Evolutionary conservation across 1,139 yeast genomes (phyloP), one percentile per base, ranked within the genome.

Genomic region (Yamadazyma blattariae): DNA sequence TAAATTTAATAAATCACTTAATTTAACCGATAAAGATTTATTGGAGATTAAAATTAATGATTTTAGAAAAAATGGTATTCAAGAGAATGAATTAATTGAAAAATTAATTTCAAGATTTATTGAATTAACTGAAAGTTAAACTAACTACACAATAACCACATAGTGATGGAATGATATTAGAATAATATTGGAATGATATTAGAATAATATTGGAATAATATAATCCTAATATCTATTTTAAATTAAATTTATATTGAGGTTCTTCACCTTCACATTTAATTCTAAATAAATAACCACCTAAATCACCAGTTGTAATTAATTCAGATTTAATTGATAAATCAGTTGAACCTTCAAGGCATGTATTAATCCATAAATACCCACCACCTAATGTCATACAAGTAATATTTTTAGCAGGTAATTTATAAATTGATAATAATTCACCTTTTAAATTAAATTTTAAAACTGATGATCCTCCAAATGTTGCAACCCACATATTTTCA

Each of bases 331-430:
- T 56, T 5, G 53, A 49, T 21, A 60, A 60, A 32, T 71, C 73
- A 26, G 56, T 64, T 41, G 71, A 61, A 33, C 72, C 57, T 41
- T 64, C 51, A 45, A 77, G 77, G 1, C 84, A 95, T 16, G 83
- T 72, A 10, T 95, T 83, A 31, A 88, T 76, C 48, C 72, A 82
- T 39, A 89, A 48, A 37, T 79, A 82, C 48, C 79, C 74, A 39
- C 64, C 57, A 3, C 95, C 95, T 45, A 85, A 68, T 1, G 82
- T 73, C 29, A 83, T 81, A 53, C 95, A 85, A 4, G 92, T 78
- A 29, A 80, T 59, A 45, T 81, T 65, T 34, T 70, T 51, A 0
- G 83, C 82, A 1, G 96, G 95, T 33, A 89, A 52, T 9, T 54
- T 41, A 51, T 69, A 74, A 41, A 70, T 72, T 45, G 74, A 73